Base-by-base conservation (phyloP, 371 early-diverging fungal genomes). In the Circinella umbellata region DNA sequence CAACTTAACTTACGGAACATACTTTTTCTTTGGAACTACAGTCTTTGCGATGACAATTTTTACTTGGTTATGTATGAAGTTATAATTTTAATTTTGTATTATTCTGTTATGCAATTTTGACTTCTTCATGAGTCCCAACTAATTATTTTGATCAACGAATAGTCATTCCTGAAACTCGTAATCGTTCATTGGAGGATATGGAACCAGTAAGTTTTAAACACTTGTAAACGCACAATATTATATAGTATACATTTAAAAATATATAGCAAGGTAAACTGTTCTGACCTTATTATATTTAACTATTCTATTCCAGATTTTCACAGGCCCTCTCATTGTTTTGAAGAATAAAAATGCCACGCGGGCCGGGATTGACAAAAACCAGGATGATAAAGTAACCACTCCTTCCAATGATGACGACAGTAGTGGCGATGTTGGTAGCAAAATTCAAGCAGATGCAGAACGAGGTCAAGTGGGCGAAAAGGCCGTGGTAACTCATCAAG, bases 101-200 rank as follows among this genome's bases (percentile, higher is more conserved):
- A 9, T 42, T 42, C 6, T 42, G 42, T 42, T 42, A 42, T 3
- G 11, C 42, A 9, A 42, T 9, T 42, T 11, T 42, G 11, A 42
- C 42, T 11, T 42, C 42, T 42, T 27, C 27, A 27, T 27, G 27
- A 27, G 2, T 27, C 27, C 27, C 27, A 27, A 27, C 27, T 27
- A 27, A 27, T 27, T 27, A 27, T 27, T 27, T 27, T 27, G 27
- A 27, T 27, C 27, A 27, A 27, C 27, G 27, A 27, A 0, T 42
- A 42, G 42, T 42, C 42, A 42, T 91, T 20, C 90, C 90, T 6
- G 92, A 91, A 68, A 91, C 92, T 14, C 81, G 81, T 66, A 90
- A 90, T 15, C 67, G 77, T 18, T 80, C 85, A 15, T 77, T 91
- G 37, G 91, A 91, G 78, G 88, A 91, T 48, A 87, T 91, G 71